Evolutionary conservation across 176 grass and related monocot species (phyloP), one percentile per base, ranked within the genome.

Genomic region (Triticum urartu): DNA sequence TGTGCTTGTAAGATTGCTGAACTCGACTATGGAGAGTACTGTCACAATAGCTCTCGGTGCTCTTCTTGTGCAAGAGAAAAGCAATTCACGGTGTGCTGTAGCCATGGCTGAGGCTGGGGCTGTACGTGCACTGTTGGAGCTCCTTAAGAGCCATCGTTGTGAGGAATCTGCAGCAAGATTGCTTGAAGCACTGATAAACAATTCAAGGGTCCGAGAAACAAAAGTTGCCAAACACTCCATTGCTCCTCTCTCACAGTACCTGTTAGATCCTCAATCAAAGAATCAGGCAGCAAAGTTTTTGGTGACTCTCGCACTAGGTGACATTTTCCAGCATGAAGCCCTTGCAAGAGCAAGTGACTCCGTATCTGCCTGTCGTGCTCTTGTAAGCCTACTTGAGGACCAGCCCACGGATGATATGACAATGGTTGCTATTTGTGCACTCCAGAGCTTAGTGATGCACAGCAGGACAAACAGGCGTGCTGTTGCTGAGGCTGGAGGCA

Each of bases 401-500:
- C 95, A 95, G 79, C 88, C 93, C 56, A 98, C 91, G 0, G 95
- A 98, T 48, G 95, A 98, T 87, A 98, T 98, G 91, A 98, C 92
- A 73, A 90, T 92, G 92, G 93, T 98, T 83, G 89, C 95, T 78
- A 91, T 98, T 80, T 98, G 95, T 88, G 93, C 95, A 71, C 61
- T 98, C 50, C 95, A 98, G 85, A 95, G 91, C 72, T 89, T 98
- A 86, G 95, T 98, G 77, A 91, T 95, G 93, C 93, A 98, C 80
- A 98, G 95, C 81, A 98, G 95, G 88, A 98, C 95, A 90, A 98
- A 98, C 24, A 91, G 93, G 86, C 91, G 93, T 11, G 93, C 91
- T 14, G 88, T 98, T 43, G 95, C 95, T 3, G 95, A 98, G 82
- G 93, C 95, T 71, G 95, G 95, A 43, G 95, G 95, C 67, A 93